A percentile compares a stretch with the other conserved stretches of the same genome.
Conservation (phyloP, 2,329 filamentous ascomycete species). For the Aspergillus thermomutatus region DNA sequence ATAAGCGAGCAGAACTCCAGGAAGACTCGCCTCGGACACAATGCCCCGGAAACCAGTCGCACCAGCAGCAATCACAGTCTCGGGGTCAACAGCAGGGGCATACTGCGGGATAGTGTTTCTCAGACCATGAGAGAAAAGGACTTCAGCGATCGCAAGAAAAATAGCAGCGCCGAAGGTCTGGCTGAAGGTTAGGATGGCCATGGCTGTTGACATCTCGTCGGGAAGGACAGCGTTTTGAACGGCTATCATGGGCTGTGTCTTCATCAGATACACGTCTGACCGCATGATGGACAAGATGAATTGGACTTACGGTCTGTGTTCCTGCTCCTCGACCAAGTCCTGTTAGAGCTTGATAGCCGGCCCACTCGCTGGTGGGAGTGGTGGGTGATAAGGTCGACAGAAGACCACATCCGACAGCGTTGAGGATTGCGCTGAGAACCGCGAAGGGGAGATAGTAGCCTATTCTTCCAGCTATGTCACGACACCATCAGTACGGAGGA, state of each 20-base stretch:
- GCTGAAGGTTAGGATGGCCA: constrained; percentile 39
- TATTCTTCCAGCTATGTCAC: constrained; percentile 19
- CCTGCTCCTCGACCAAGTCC: constrained; percentile 42
- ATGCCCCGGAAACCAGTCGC: constrained; percentile 42
- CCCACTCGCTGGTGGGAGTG: constrained; percentile 41
- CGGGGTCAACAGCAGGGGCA: constrained; percentile 34
- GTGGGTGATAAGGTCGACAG: constrained; percentile 39
- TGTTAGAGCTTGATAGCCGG: constrained; percentile 47
- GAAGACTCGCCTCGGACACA: constrained; percentile 26
- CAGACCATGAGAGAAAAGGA: constrained; percentile 46
- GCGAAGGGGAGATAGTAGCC: constrained; percentile 36
- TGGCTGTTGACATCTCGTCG: constrained; percentile 38
- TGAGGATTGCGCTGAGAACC: constrained; percentile 27
- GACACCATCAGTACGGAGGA: neutral
- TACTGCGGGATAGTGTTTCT: constrained; percentile 29
- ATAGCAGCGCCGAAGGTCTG: constrained; percentile 45
- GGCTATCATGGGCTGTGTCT: constrained; percentile 37
- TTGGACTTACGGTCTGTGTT: constrained; percentile 20
- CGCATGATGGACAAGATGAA: neutral
- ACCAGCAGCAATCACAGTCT: constrained; percentile 39
- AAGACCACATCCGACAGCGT: constrained; percentile 38
- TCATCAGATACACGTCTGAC: neutral
- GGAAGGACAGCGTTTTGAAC: constrained; percentile 37
- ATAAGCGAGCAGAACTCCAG: constrained; percentile 33
- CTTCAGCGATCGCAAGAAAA: constrained; percentile 52